phyloP scores from a whole-genome alignment of 1,284 basidiomycete species.

The Apiotrichum mycotoxinovorans region DNA sequence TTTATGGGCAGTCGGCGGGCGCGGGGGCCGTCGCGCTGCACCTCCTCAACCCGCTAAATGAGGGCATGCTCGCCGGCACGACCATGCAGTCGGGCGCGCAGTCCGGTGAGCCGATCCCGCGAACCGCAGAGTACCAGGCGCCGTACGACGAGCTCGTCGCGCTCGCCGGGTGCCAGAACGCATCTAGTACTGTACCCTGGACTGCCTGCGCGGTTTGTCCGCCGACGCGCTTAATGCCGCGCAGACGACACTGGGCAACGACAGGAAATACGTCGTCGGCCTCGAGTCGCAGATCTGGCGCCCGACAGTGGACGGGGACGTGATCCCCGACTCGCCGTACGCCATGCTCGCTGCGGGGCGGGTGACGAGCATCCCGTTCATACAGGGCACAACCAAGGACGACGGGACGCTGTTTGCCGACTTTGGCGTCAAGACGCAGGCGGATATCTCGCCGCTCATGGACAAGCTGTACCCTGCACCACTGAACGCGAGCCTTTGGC shows the following conservation, averaged over 20 bases:
- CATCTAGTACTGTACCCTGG: slow-evolving; percentile 18
- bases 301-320: slow-evolving; percentile 24
- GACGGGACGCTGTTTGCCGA: slow-evolving; percentile 4
- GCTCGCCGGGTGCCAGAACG: slow-evolving; percentile 22
- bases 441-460: no score
- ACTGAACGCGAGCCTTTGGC: no score
- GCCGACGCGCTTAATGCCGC: slow-evolving; percentile 28
- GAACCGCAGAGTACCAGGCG: slow-evolving; percentile 28
- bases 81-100: slow-evolving; percentile 50
- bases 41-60: slow-evolving; percentile 24
- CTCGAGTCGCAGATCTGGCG: background rate
- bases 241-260: no score
- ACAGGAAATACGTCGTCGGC: background rate
- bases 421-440: no score
- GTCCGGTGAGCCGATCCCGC: slow-evolving; percentile 33
- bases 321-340: slow-evolving; percentile 20
- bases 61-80: slow-evolving; percentile 43
- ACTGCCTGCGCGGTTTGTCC: slow-evolving; percentile 37
- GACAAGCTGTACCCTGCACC: no score
- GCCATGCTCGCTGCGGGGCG: slow-evolving; percentile 17
- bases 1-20: slow-evolving; percentile 49
- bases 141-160: slow-evolving; percentile 35
- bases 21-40: slow-evolving; percentile 41
- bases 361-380: slow-evolving; percentile 27
- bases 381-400: slow-evolving; percentile 26